A percentile compares a stretch with the other conserved stretches of the same genome.
phyloP scores from a whole-genome alignment of 495 filamentous ascomycete genomes.

The Hypoxylon rickii region DNA sequence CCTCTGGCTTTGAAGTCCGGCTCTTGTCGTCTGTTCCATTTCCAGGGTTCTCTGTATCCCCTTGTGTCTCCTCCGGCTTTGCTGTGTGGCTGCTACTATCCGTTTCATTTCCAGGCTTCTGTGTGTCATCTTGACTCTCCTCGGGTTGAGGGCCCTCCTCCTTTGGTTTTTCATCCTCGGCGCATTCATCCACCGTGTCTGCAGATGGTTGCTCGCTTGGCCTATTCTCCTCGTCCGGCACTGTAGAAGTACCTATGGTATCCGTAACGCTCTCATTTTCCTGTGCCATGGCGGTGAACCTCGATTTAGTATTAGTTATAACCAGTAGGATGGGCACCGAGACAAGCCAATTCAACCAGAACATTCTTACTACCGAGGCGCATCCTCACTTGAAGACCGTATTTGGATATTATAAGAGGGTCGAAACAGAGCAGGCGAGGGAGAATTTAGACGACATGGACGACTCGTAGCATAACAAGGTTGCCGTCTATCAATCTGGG shows the following conservation, averaged over 20 bases:
- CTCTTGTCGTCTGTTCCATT: conserved; percentile 8
- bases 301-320: conserved; percentile 11
- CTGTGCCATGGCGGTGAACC: conserved; percentile 14
- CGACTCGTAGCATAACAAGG: conserved; percentile 22
- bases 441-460: background rate
- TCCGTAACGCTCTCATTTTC: conserved; percentile 5
- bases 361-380: conserved; percentile 10
- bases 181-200: background rate
- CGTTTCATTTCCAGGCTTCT: background rate
- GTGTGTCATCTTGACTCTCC: background rate
- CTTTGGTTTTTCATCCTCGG: background rate
- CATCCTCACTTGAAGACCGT: conserved; percentile 23
- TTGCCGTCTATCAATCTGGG: conserved; percentile 10
- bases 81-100: background rate
- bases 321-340: conserved; percentile 13
- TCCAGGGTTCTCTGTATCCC: background rate
- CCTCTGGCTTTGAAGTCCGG: background rate
- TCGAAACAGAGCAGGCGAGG: conserved; percentile 8
- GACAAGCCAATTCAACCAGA: conserved; percentile 27
- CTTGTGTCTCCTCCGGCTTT: background rate
- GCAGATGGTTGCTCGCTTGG: background rate
- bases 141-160: background rate
- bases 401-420: background rate
- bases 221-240: conserved; percentile 11
- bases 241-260: background rate